A percentile compares a stretch with the other conserved stretches of the same genome.
Evolutionary conservation across 768 basidiomycete species (phyloP).

Genomic region (Boletus insuetus): DNA sequence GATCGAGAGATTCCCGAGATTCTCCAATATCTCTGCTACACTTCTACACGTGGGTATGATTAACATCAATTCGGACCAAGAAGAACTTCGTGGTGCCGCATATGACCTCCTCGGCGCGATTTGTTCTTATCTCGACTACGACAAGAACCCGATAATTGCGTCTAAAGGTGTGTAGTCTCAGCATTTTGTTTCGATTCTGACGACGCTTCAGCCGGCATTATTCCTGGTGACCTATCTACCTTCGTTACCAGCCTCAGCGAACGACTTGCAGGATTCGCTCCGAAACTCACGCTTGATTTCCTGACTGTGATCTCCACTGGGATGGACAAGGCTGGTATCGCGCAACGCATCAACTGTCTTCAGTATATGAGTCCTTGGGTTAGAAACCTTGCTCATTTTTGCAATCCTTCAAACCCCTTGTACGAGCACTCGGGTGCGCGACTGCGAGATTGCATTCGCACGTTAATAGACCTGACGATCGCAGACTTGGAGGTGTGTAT

Average conservation of each 20-base stretch:
- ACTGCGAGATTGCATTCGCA: constrained; percentile 78
- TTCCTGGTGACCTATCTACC: constrained; percentile 62
- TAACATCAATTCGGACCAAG: constrained; percentile 70
- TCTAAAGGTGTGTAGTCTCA: constrained; percentile 50
- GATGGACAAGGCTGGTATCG: constrained; percentile 45
- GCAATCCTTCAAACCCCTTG: constrained; percentile 62
- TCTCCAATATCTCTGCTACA: constrained; percentile 83
- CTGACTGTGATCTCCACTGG: constrained; percentile 77
- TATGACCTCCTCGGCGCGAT: constrained; percentile 79
- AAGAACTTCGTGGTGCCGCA: constrained; percentile 74
- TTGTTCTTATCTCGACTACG: constrained; percentile 73
- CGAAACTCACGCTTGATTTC: constrained; percentile 85
- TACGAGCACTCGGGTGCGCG: constrained; percentile 73
- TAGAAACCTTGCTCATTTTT: constrained; percentile 69
- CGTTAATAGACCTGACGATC: constrained; percentile 71
- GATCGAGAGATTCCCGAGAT: constrained; percentile 67
- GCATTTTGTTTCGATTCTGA: not conserved
- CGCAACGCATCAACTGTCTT: constrained; percentile 68
- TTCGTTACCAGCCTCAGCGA: constrained; percentile 70
- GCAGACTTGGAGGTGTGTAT: constrained; percentile 67
- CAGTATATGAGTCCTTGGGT: constrained; percentile 90
- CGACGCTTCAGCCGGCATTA: constrained; percentile 53
- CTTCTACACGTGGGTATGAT: constrained; percentile 85
- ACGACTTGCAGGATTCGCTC: constrained; percentile 66
- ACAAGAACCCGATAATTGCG: constrained; percentile 67